Base-by-base conservation (phyloP, 2,329 filamentous ascomycete genomes). In the Beauveria sp. region DNA sequence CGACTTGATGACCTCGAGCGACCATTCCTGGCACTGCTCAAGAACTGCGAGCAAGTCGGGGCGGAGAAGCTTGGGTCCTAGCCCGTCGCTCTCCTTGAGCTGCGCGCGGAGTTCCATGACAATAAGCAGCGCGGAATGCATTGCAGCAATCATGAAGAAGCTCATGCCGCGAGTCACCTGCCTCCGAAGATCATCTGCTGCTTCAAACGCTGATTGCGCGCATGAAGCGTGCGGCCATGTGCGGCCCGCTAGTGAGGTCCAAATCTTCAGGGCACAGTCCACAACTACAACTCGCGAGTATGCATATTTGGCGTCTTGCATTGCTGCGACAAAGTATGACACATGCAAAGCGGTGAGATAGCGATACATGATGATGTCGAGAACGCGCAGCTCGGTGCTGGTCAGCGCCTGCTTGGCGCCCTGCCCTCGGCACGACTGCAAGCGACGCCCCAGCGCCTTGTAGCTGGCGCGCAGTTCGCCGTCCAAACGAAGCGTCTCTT, bases 321-420 rank as follows among this genome's bases (percentile, higher is more conserved):
- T 69, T 1, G 78, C 72, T 0, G 72, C 67, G 0, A 69, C 69
- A 28, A 80, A 77, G 66, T 78, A 85, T 0, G 81, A 81, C 2
- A 81, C 73, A 66, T 89, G 85, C 0, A 88, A 74, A 0, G 79
- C 74, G 6, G 82, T 73, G 3, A 87, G 69, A 66, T 83, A 85
- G 9, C 83, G 80, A 28, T 80, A 77, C 63, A 85, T 75, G 24
- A 83, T 69, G 48, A 83, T 74, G 31, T 85, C 79, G 6, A 83
- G 67, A 0, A 80, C 65, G 3, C 77, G 75, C 5, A 76, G 67
- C n/a, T 78, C 75, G 59, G 82, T 81, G 0, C 65, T 62, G 0
- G 74, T 69, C 0, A 70, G 72, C 0, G 69, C 66, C 3, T 43
- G 49, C 16, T 67, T 65, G 6, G 56, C 60, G 5, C 26, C 55